Base-by-base conservation (phyloP, 495 filamentous ascomycete genomes). In the Parachaetomium inaequale region DNA sequence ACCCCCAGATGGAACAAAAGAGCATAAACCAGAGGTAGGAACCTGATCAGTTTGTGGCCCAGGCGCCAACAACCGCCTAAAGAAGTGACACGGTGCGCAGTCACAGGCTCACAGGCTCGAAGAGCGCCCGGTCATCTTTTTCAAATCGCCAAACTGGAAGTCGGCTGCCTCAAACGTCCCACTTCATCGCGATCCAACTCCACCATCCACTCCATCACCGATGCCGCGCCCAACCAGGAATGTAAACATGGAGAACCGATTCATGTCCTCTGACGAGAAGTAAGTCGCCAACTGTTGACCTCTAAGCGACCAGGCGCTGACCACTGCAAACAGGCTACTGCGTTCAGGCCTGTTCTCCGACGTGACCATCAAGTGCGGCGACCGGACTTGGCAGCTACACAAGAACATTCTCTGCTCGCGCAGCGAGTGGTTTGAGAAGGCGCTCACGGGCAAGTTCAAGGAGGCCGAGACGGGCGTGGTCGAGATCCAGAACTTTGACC, bases 331-430 rank as follows among this genome's bases (percentile, higher is more conserved):
- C 49, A 72, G 70, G 19, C 58, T 73, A 12, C 59, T 73, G 0
- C 49, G 61, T 12, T 55, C 63, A 11, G 71, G 69, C 2, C 62
- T 66, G 2, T 72, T 73, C 36, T 68, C 67, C 21, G 71, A 73
- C 31, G 69, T 69, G 15, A 53, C 25, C 2, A 53, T 73, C 12
- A 67, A 50, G 5, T 73, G 71, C 52, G 61, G 59, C 26, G 61
- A 62, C 49, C 43, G 43, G 38, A 68, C 59, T 17, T 73, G 67
- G 69, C 58, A 65, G 4, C 62, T 72, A 1, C 71, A 73, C 59
- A 72, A 70, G 26, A 67, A 63, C 57, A 73, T 73, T 6, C 55
- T 73, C 21, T 73, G 69, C 62, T 58, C 69, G 29, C 67, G 71
- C 21, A 68, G 64, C 51, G 26, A 36, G 10, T 73, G 69, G 67